A percentile compares a stretch with the other conserved stretches of the same genome.
Evolutionary conservation across 1,139 yeast genomes (phyloP).

Genomic region (Geotrichum reessii): DNA sequence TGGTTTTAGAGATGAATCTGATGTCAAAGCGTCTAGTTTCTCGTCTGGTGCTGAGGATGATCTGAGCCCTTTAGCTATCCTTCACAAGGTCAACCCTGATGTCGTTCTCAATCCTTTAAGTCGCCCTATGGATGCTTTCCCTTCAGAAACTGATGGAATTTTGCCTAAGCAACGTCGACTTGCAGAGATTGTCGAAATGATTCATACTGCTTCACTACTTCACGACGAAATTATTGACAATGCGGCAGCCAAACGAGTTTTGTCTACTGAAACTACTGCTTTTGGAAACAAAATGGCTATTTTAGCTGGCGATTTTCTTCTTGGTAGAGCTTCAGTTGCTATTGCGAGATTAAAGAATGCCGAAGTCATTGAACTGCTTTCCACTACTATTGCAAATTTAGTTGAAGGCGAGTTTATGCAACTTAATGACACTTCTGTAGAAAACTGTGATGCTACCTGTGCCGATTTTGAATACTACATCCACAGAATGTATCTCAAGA

Average conservation of each 20-base stretch:
- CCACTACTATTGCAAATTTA: conserved; percentile 92
- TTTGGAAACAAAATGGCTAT: conserved; percentile 97
- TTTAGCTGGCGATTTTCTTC: conserved; percentile 88
- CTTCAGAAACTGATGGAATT: conserved; percentile 49
- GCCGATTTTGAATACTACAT: conserved; percentile 92
- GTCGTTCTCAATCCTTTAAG: conserved; percentile 78
- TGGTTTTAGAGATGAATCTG: conserved; percentile 35
- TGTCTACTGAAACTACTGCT: conserved; percentile 87
- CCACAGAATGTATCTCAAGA: conserved; percentile 90
- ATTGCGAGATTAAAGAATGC: conserved; percentile 89
- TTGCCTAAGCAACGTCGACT: conserved; percentile 90
- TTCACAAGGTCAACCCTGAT: conserved; percentile 84
- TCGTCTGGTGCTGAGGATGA: conserved; percentile 33
- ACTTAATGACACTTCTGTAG: conserved; percentile 83
- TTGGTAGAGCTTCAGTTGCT: conserved; percentile 95
- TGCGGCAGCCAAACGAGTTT: conserved; percentile 83
- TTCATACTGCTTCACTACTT: conserved; percentile 88
- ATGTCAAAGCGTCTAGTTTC: conserved; percentile 31
- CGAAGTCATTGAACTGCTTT: conserved; percentile 89
- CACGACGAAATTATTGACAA: conserved; percentile 97
- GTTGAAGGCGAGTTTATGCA: conserved; percentile 99
- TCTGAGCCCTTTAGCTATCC: conserved; percentile 71
- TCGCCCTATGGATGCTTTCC: conserved; percentile 70
- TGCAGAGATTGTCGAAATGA: conserved; percentile 98
- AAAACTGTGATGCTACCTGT: conserved; percentile 57